Conservation (phyloP, 2,329 filamentous ascomycete species). For the Calycina marina region DNA sequence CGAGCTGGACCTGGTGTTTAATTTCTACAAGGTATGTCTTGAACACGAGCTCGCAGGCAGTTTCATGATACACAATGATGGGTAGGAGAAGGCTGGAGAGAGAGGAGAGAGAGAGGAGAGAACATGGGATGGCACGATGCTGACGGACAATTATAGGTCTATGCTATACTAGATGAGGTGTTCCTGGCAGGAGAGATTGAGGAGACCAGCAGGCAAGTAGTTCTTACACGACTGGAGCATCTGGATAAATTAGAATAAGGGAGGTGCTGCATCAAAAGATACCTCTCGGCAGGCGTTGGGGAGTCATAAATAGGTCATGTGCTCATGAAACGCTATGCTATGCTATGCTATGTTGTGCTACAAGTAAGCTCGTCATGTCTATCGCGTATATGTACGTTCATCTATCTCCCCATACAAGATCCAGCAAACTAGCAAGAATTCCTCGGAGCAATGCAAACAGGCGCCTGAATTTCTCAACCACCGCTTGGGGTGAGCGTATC, state of each 20-base stretch:
- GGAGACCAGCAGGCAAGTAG: constrained; percentile 97
- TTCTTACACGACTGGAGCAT: constrained; percentile 85
- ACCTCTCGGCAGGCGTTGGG: constrained; percentile 3
- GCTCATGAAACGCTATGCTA: background rate
- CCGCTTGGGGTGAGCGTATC: no score
- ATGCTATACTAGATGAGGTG: constrained; percentile 95
- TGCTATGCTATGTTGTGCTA: background rate
- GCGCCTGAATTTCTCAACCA: no score
- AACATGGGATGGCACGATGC: constrained; percentile 1
- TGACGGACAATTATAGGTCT: constrained; percentile 42
- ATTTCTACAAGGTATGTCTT: constrained; percentile 51
- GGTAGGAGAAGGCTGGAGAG: background rate
- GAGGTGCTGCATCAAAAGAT: background rate
- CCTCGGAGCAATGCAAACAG: no score
- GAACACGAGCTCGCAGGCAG: background rate
- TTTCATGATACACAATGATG: background rate
- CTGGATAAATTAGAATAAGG: constrained; percentile 80
- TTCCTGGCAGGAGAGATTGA: constrained; percentile 97
- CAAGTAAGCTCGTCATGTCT: constrained; percentile 1
- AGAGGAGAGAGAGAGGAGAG: background rate
- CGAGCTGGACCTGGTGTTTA: constrained; percentile 82
- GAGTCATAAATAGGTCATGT: constrained; percentile 3
- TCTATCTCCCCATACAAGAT: background rate
- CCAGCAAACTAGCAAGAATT: background rate
- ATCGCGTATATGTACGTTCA: background rate